phyloP scores from a whole-genome alignment of 2,329 filamentous ascomycete species.

The Phialophora expanda region DNA sequence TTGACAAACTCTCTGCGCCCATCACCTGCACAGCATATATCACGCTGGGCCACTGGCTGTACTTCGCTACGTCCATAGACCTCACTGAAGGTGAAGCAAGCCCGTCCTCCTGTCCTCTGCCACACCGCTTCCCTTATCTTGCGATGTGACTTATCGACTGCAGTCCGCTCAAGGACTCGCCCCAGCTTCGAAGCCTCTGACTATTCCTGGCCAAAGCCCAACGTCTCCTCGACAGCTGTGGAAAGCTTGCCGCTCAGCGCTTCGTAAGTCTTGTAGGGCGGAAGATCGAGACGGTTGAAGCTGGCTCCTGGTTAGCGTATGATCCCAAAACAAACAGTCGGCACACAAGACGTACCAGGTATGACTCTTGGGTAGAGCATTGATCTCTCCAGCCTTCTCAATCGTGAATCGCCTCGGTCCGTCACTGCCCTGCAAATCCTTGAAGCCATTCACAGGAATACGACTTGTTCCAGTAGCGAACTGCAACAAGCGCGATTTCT shows the following conservation, averaged over 20 bases:
- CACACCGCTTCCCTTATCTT: background rate
- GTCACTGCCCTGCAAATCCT: conserved; percentile 96
- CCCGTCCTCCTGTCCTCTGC: background rate
- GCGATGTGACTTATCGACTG: background rate
- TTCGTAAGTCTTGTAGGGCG: conserved; percentile 88
- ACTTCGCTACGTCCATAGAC: background rate
- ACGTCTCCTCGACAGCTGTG: conserved; percentile 97
- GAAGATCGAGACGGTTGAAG: conserved; percentile 96
- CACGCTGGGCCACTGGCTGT: background rate
- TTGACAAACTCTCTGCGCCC: background rate
- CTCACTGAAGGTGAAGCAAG: background rate
- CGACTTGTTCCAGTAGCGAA: conserved; percentile 97
- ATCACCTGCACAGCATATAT: background rate
- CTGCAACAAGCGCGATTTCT: conserved; percentile 93
- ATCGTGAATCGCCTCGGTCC: conserved; percentile 95
- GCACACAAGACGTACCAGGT: conserved; percentile 76
- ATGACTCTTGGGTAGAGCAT: conserved; percentile 92
- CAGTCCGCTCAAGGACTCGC: background rate
- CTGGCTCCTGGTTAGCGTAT: conserved; percentile 53
- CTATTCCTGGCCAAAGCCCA: conserved; percentile 98
- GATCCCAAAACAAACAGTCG: conserved; percentile 26
- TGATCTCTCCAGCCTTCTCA: conserved; percentile 91
- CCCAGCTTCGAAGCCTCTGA: background rate
- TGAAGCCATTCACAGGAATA: conserved; percentile 99
- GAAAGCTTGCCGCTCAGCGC: conserved; percentile 86